phyloP scores from a whole-genome alignment of 106 monocot genomes.

The Dendrobium catenatum region DNA sequence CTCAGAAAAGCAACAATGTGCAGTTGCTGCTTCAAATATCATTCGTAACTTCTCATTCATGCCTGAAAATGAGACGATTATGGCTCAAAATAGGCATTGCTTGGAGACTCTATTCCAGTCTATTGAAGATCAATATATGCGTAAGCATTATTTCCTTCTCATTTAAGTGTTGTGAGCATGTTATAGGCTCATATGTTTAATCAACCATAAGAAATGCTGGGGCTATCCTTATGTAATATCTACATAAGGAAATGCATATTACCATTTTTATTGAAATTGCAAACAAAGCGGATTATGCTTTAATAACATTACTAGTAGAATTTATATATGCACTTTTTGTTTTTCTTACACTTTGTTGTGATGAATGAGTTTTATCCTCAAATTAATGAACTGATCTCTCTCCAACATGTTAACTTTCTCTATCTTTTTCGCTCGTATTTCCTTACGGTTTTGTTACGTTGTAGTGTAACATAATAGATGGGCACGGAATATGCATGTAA shows the following conservation, averaged over 20 bases:
- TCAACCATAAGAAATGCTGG: background rate
- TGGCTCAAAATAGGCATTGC: constrained; percentile 98
- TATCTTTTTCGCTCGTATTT: background rate
- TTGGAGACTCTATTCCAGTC: constrained; percentile 92
- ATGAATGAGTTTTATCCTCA: background rate
- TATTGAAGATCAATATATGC: constrained; percentile 83
- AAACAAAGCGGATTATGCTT: background rate
- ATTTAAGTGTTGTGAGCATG: background rate
- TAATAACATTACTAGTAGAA: background rate
- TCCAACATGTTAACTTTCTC: background rate
- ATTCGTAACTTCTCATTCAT: constrained; percentile 98
- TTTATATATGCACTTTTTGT: constrained; percentile 2
- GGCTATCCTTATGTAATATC: background rate
- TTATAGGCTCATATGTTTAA: background rate
- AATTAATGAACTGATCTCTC: background rate
- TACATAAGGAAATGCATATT: background rate
- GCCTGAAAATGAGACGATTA: constrained; percentile 94
- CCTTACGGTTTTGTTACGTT: background rate
- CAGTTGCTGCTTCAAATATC: constrained; percentile 90
- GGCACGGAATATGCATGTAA: background rate
- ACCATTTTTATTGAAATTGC: background rate
- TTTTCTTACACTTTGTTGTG: background rate
- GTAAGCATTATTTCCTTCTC: constrained; percentile 14
- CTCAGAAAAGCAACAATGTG: constrained; percentile 88
- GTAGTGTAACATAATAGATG: background rate